Base-by-base conservation (phyloP, 1,284 basidiomycete genomes). In the Cronartium quercuum region DNA sequence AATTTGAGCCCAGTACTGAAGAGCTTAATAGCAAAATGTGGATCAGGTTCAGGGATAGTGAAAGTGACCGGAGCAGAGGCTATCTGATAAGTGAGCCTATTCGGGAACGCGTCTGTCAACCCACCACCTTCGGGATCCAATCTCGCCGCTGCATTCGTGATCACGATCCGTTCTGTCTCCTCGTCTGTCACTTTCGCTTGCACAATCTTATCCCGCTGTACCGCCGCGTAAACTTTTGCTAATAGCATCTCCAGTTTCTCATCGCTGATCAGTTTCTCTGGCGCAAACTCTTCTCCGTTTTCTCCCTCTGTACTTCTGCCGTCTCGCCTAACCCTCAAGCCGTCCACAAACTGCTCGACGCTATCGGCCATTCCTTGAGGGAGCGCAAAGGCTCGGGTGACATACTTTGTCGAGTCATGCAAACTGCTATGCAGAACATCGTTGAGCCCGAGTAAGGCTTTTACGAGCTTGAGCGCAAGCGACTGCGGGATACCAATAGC, bases 381-480 rank as follows among this genome's bases (percentile, higher is more conserved):
- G 38, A 57, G 57, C 21, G 47, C 61, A 29, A 73, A 57, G 13
- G 64, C 51, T 6, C 62, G 47, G 24, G 70, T 63, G 40, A 73
- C 62, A 66, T 73, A 73, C 29, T 63, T 62, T 40, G 64, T 73
- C 38, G 70, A 73, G 41, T 73, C 70, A 38, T 21, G 63, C n/a
- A 73, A 40, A 15, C 70, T 55, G 41, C 51, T 63, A 76, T 81
- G 80, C 57, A 81, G 73, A 41, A 80, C 79, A 64, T 81, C 91
- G 80, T 94, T 94, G 67, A 96, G 85, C 79, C 93, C 90, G 77
- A 94, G 88, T 75, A 95, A 88, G 0, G 91, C 89, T 66, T 91
- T 86, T 41, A 93, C 90, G 61, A 98, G 86, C 41, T 89, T 88
- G 75, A 86, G 84, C 0, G 91, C 89, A 66, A 91, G 84, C 76